Base-by-base conservation (phyloP, 257 asterid species). In the Prunella vulgaris region DNA sequence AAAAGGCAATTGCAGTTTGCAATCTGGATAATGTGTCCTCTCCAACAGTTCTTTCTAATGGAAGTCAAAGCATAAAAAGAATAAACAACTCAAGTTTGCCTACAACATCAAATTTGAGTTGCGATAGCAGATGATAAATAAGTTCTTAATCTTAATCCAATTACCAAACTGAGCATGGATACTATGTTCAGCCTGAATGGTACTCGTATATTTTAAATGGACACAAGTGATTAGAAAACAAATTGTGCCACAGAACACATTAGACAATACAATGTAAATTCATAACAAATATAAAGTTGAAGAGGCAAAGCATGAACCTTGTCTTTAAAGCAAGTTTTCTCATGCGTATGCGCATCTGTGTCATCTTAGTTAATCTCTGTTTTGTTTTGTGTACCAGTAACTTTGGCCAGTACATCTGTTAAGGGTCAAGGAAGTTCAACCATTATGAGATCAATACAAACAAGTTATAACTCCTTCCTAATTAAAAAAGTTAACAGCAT, bases 301-400 rank as follows among this genome's bases (percentile, higher is more conserved):
- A 60, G n/a, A 58, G 68, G 30, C 52, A 70, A 53, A 60, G 61
- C 54, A 30, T 24, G n/a, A 52, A 88, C 99, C 96, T 86, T 58
- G 97, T 91, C 77, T 94, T 94, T 40, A 94, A 76, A 73, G 99
- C 97, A 76, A 94, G 93, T 79, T 91, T 87, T 76, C 98, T 89
- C 98, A 87, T 94, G 66, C 99, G 94, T 80, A 94, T 91, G 44
- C 97, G 87, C 98, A 94, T 94, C 84, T 94, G 96, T 44, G 93
- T 91, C 99, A 94, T 91, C 83, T 94, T 94, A 7, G 99, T 91
- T 70, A 94, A 76, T 75, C 99, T 82, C 80, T 94, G 98, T 79
- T 91, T 94, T 9, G 83, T 87, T 77, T 94, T 91, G 86, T 94
- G 98, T 18, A 86, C 81, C 79, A 94, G 87, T 71, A 91, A 74